A percentile compares a stretch with the other conserved stretches of the same genome.
Conservation (phyloP, 352 stramenopile species). For the Phytophthora hybrid region DNA sequence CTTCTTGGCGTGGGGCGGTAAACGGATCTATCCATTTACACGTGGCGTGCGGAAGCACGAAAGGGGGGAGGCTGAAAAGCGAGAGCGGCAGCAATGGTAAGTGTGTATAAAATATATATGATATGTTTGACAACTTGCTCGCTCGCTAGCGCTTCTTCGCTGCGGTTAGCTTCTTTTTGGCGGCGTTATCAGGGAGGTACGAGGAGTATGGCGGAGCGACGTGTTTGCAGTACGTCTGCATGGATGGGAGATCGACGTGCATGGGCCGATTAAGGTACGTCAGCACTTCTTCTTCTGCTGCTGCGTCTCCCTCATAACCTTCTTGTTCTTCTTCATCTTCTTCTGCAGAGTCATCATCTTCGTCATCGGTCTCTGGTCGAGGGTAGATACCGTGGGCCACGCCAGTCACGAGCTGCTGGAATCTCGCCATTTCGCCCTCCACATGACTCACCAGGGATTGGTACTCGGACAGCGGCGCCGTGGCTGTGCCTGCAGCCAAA, state of each 20-base stretch:
- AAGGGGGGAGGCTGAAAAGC: slow-evolving; percentile 1
- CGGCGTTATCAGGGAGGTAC: slow-evolving; percentile 43
- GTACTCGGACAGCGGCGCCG: slow-evolving; percentile 50
- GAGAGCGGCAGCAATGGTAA: slow-evolving; percentile 25
- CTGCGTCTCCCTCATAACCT: slow-evolving; percentile 1
- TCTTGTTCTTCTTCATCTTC: slow-evolving; percentile 15
- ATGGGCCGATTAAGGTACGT: slow-evolving; percentile 41
- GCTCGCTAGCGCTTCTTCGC: slow-evolving; percentile 23
- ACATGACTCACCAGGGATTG: slow-evolving; percentile 54
- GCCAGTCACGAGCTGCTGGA: slow-evolving; percentile 47
- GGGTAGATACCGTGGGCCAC: slow-evolving; percentile 35
- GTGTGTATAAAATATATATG: slow-evolving; percentile 46
- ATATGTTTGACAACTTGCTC: slow-evolving; percentile 22
- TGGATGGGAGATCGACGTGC: slow-evolving; percentile 68
- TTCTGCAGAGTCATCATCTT: slow-evolving; percentile 16
- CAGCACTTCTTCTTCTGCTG: slow-evolving; percentile 12
- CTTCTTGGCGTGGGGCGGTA: slow-evolving; percentile 51
- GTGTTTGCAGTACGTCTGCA: slow-evolving; percentile 69
- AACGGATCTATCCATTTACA: not conserved
- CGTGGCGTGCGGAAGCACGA: not conserved
- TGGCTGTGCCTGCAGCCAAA: slow-evolving; percentile 39
- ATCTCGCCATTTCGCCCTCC: slow-evolving; percentile 47
- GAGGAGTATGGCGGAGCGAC: slow-evolving; percentile 71
- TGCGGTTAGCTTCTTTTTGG: slow-evolving; percentile 29
- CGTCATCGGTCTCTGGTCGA: slow-evolving; percentile 17